Evolutionary conservation across 1,284 basidiomycete genomes (phyloP), one percentile per base, ranked within the genome.

Genomic region (Heterobasidion irregulare): DNA sequence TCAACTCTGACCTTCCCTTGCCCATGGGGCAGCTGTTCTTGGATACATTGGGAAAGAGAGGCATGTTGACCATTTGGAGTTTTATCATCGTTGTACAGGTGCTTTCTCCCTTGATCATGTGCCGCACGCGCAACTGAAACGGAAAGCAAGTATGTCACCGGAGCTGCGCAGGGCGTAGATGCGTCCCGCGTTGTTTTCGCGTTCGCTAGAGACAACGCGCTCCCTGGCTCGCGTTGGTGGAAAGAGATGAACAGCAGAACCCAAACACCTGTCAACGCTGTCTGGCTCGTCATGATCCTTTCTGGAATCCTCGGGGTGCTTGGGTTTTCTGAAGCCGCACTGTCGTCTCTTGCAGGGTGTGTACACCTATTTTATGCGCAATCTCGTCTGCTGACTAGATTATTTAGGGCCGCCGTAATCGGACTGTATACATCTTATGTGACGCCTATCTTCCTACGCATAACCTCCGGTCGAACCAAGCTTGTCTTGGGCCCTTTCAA

Each of bases 181-280:
- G 86, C 86, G 15, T 88, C 85, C 43, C 80, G 86, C 8, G 85
- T 86, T 10, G 76, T 86, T 48, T 88, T 86, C 59, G 85, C 85
- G 9, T 89, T 88, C 63, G 82, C 85, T 19, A 73, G 86, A 38
- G 86, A 89, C 60, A 79, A 85, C 58, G 86, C 85, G 6, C 74
- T 89, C 6, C 86, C 86, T 4, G 83, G 84, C 8, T 87, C 86
- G 18, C 73, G 75, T 12, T 83, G 75, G 72, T 84, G 82, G 83
- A 85, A 85, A 61, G 69, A 67, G 54, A 75, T 88, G 52, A 84
- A 84, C 59, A 63, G 53, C 7, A 63, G 65, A 56, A 86, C 83
- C 7, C 77, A 79, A 59, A 88, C 86, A 1, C 85, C 86, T 0
- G 84, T 88, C 13, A 80, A 86, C 59, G 85, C 85, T 1, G 85